Base-by-base conservation (phyloP, 129 eudicot genomes). In the Chrysanthemum seticuspe region DNA sequence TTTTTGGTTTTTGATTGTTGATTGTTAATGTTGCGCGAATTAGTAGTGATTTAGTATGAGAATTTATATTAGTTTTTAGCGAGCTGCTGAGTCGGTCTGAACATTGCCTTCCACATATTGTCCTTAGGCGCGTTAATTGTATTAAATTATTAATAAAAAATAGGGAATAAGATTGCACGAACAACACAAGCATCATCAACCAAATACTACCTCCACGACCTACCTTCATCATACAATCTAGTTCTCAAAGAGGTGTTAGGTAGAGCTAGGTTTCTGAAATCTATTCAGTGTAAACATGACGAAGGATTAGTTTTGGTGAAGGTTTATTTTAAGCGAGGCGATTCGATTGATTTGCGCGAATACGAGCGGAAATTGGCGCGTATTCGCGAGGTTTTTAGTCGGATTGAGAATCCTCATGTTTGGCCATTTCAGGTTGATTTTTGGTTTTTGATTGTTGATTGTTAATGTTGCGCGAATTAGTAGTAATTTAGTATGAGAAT, bases 281-380 rank as follows among this genome's bases (percentile, higher is more conserved):
- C 98, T 8, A 94, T 94, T 13, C 85, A 79, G 75, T 94, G 98
- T 78, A 94, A 94, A 78, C 98, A 94, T 81, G 97, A 94, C 61
- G 97, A 94, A 80, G 98, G 98, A 16, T 81, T 94, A 71, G 96
- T 94, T 23, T 71, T 94, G 45, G 98, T 94, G 25, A 94, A 94
- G 85, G 98, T 94, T 25, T 94, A 94, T 80, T 94, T 94, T 79
- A 94, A 90, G 79, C 90, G 98, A 3, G 98, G 98, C 10, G 97
- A 94, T 64, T 86, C 92, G 5, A 94, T 94, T 74, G 96, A 84
- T 86, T 81, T 94, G 65, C 81, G 96, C 10, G 97, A 87, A 1
- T 88, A 90, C 65, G 97, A 90, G 75, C 88, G 92, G 1, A 75
- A 93, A 1, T 83, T 94, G 52, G 50, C 82, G 18, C 84, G 70